phyloP scores from a whole-genome alignment of 352 stramenopile genomes.

The Phytophthora podocarpi region DNA sequence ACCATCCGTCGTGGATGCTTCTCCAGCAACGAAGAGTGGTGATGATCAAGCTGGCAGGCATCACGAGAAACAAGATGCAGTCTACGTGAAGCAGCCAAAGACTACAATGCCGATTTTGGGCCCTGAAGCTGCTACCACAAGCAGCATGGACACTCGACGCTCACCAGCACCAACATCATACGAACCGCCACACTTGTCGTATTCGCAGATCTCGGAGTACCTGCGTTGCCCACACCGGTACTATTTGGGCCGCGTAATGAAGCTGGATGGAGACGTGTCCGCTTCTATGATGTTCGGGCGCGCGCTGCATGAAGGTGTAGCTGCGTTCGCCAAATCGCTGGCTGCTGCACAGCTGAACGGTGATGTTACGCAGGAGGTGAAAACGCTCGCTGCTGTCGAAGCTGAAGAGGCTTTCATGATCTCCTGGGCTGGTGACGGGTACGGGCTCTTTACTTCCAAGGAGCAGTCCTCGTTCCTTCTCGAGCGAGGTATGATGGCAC shows the following conservation, averaged over 20 bases:
- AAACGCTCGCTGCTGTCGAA: constrained; percentile 22
- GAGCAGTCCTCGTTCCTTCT: constrained; percentile 43
- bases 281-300: constrained; percentile 78
- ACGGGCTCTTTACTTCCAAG: constrained; percentile 43
- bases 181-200: constrained; percentile 73
- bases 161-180: constrained; percentile 29
- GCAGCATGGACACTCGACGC: not conserved
- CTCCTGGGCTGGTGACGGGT: constrained; percentile 36
- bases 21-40: not conserved
- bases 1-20: not conserved
- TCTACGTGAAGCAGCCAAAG: not conserved
- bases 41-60: not conserved
- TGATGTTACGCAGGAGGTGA: constrained; percentile 7
- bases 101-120: not conserved
- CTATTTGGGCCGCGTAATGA: constrained; percentile 73
- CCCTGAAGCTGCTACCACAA: not conserved
- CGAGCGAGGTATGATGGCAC: constrained; percentile 39
- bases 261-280: constrained; percentile 49
- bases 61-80: not conserved
- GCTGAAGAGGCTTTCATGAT: constrained; percentile 32
- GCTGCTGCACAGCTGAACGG: constrained; percentile 11
- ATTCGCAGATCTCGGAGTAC: constrained; percentile 84
- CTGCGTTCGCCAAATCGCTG: constrained; percentile 46
- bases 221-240: constrained; percentile 81
- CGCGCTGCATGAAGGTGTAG: constrained; percentile 73